Percentiles rank a stretch among this genome's conserved stretches.
These are phyloP conservation scores for Penicillium vulpinum DNA, from an alignment of 2,329 filamentous ascomycete genomes.

Conservation along the genomic window DNA sequence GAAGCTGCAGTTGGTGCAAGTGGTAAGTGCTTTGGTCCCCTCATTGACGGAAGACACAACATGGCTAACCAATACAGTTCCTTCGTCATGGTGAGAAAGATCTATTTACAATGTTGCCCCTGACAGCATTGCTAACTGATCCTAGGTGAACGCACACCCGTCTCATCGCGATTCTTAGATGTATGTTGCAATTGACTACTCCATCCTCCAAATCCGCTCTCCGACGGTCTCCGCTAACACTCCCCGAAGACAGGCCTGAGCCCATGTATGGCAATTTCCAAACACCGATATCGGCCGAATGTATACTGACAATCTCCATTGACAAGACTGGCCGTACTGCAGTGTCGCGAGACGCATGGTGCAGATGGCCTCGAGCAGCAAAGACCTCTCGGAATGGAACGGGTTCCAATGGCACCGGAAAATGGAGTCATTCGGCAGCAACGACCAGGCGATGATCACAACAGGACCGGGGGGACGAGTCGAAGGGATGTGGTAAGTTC, in stretches of 20 bases:
- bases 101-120: background rate
- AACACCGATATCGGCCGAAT: background rate
- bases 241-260: slow-evolving; percentile 49
- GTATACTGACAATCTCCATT: slow-evolving; percentile 20
- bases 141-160: slow-evolving; percentile 72
- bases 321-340: slow-evolving; percentile 86
- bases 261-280: slow-evolving; percentile 42
- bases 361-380: slow-evolving; percentile 58
- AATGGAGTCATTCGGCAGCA: slow-evolving; percentile 75
- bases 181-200: slow-evolving; percentile 35
- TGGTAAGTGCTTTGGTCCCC: slow-evolving; percentile 51
- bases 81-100: slow-evolving; percentile 70
- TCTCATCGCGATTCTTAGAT: slow-evolving; percentile 85
- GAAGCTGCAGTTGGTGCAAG: slow-evolving; percentile 84
- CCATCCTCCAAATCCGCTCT: background rate
- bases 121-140: slow-evolving; percentile 4
- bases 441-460: slow-evolving; percentile 70
- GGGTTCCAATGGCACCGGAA: slow-evolving; percentile 65
- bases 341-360: slow-evolving; percentile 70
- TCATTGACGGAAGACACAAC: background rate
- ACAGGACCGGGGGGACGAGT: slow-evolving; percentile 66
- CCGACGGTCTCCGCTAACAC: slow-evolving; percentile 5
- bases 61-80: slow-evolving; percentile 46
- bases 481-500: slow-evolving; percentile 76
- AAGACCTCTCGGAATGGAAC: slow-evolving; percentile 57